Conservation (phyloP, 768 basidiomycete species). For the Calocera cornea region DNA sequence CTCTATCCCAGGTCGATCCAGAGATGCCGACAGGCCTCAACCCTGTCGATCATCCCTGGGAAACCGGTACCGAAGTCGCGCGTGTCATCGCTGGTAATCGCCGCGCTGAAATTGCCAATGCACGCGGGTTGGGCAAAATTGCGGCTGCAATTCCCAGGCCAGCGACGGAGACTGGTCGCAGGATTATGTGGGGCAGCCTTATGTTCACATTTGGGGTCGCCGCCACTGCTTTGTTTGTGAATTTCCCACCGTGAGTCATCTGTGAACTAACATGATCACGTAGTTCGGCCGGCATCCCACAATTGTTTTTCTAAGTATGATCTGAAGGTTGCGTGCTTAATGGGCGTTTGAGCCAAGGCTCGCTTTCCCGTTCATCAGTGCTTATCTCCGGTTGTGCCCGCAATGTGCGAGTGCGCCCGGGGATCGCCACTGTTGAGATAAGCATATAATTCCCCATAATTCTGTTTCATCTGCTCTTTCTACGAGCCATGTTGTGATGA, state of each 20-base stretch:
- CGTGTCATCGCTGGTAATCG: background rate
- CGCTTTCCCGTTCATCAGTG: background rate
- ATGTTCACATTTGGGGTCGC: constrained; percentile 2
- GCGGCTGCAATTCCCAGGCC: background rate
- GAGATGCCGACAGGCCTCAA: background rate
- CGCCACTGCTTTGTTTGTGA: background rate
- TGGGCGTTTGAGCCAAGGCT: constrained; percentile 2
- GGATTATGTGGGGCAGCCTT: background rate
- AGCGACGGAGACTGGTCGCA: background rate
- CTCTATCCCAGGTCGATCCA: background rate
- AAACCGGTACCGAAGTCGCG: background rate
- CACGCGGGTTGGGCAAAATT: background rate
- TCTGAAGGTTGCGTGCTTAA: background rate
- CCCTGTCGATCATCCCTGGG: background rate
- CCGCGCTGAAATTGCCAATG: background rate
- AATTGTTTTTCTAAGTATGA: constrained; percentile 2
- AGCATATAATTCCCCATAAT: background rate
- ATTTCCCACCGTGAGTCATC: background rate
- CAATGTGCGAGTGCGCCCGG: background rate
- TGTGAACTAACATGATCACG: background rate
- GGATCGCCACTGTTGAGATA: background rate
- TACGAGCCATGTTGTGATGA: background rate
- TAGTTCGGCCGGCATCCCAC: constrained; percentile 1
- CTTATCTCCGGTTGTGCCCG: background rate
- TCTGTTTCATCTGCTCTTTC: background rate